Base-by-base conservation (phyloP, 2,329 filamentous ascomycete genomes). In the Diaporthe aspalathi region DNA sequence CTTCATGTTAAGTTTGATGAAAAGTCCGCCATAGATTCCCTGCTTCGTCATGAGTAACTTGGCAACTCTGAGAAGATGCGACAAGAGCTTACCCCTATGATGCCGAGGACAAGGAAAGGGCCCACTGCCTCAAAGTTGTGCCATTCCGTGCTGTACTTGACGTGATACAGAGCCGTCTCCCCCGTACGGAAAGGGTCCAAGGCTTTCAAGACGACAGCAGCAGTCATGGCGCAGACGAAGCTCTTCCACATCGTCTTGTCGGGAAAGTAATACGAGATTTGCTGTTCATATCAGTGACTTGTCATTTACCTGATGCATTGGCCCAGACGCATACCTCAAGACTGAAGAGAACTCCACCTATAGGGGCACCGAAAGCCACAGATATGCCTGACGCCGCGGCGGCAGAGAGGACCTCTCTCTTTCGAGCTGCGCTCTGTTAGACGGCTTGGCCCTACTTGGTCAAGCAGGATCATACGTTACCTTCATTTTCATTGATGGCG, bases 231-330 rank as follows among this genome's bases (percentile, higher is more conserved):
- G 77, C 96, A 98, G 50, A 99, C 96, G 78, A 99, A 99, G 77
- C 94, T 97, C 80, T 98, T 96, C 96, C 96, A 99, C 96, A 99
- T 98, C 12, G 96, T 98, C 82, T 98, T 98, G 82, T 98, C 95
- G 0, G 96, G 95, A 76, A 98, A 98, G 81, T 98, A 98, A 80
- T 98, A 98, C 0, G 94, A 97, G 3, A 98, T 85, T 87, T 97
- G 94, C 89, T 93, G 72, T n/a, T 29, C 5, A 38, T 8, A 45
- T 73, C 50, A 73, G 63, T 17, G 2, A 14, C 22, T 14, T 29
- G 22, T 45, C 35, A 7, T 20, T n/a, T 43, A 14, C 24, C 14
- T 3, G 4, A 2, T 4, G 16, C 16, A 20, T n/a, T n/a, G 12
- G 17, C 16, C 12, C 3, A 14, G 0, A 29, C 22, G 29, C 80